Conservation (phyloP, 2,329 filamentous ascomycete species). For the Phaeosphaeriaceae sp. region DNA sequence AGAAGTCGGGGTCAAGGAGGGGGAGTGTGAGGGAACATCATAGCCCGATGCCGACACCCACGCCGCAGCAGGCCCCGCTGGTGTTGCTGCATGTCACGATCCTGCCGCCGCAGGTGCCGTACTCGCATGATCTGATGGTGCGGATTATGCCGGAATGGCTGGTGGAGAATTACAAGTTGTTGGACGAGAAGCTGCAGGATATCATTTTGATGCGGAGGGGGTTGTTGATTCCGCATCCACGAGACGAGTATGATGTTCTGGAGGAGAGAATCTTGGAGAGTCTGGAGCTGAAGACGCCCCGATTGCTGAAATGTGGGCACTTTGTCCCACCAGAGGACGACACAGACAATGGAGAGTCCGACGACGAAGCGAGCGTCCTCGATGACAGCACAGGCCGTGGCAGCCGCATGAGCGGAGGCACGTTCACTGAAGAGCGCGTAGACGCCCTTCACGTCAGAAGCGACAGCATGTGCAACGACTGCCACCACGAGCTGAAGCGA, state of each 20-base stretch:
- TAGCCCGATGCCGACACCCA: constrained; percentile 35
- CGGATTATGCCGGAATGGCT: constrained; percentile 60
- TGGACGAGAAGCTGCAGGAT: constrained; percentile 74
- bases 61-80: constrained; percentile 65
- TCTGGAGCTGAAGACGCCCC: constrained; percentile 72
- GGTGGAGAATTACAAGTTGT: constrained; percentile 67
- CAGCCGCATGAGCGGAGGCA: constrained; percentile 46
- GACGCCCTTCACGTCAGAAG: constrained; percentile 23
- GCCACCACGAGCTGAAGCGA: constrained; percentile 49
- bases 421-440: constrained; percentile 42
- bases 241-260: constrained; percentile 79
- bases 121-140: constrained; percentile 57
- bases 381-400: constrained; percentile 41
- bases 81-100: constrained; percentile 81
- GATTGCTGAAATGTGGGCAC: constrained; percentile 78
- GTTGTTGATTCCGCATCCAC: constrained; percentile 77
- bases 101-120: constrained; percentile 72
- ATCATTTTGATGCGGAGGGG: constrained; percentile 74
- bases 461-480: constrained; percentile 59
- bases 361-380: constrained; percentile 42
- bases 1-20: constrained; percentile 37
- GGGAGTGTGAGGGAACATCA: constrained; percentile 35
- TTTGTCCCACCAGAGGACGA: constrained; percentile 60
- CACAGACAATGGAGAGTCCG: constrained; percentile 49
- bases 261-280: constrained; percentile 80